Evolutionary conservation across 139 green algal genomes (phyloP).

Genomic region (Nannochloris sp.): DNA sequence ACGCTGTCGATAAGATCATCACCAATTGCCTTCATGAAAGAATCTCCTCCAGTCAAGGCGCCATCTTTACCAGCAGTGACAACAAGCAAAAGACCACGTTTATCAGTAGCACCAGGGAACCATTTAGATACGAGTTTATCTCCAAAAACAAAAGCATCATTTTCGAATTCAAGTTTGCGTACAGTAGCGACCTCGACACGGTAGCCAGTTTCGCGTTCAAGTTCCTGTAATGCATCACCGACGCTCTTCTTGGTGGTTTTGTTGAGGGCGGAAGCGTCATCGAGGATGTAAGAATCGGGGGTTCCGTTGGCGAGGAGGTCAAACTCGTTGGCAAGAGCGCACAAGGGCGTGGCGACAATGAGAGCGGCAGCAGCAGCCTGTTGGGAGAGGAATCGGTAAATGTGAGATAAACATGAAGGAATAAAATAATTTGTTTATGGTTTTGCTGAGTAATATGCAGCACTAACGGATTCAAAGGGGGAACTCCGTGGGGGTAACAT

Average conservation of each 20-base stretch:
- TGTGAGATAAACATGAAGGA: neutral
- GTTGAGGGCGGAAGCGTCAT: slow-evolving; percentile 83
- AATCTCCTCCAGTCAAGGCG: slow-evolving; percentile 77
- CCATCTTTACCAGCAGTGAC: slow-evolving; percentile 92
- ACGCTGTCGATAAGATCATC: slow-evolving; percentile 91
- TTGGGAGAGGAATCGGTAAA: no score
- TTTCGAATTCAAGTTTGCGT: slow-evolving; percentile 92
- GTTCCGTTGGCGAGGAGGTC: slow-evolving; percentile 71
- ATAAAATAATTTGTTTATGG: neutral
- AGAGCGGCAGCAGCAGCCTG: slow-evolving; percentile 30
- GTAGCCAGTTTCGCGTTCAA: slow-evolving; percentile 82
- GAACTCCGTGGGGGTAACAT: neutral
- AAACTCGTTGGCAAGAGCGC: slow-evolving; percentile 72
- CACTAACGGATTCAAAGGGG: neutral
- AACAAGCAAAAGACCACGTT: slow-evolving; percentile 89
- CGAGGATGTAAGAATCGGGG: slow-evolving; percentile 75
- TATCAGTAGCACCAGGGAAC: slow-evolving; percentile 71
- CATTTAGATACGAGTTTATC: slow-evolving; percentile 82
- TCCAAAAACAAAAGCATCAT: slow-evolving; percentile 87
- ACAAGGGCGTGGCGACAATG: slow-evolving; percentile 20
- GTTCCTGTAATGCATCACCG: slow-evolving; percentile 59
- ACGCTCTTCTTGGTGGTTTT: slow-evolving; percentile 61
- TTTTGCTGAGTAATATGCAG: neutral
- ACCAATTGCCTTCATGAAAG: slow-evolving; percentile 77
- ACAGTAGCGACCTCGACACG: slow-evolving; percentile 84